phyloP scores from a whole-genome alignment of 257 asterid genomes.

The Rubia yunnanensis region DNA sequence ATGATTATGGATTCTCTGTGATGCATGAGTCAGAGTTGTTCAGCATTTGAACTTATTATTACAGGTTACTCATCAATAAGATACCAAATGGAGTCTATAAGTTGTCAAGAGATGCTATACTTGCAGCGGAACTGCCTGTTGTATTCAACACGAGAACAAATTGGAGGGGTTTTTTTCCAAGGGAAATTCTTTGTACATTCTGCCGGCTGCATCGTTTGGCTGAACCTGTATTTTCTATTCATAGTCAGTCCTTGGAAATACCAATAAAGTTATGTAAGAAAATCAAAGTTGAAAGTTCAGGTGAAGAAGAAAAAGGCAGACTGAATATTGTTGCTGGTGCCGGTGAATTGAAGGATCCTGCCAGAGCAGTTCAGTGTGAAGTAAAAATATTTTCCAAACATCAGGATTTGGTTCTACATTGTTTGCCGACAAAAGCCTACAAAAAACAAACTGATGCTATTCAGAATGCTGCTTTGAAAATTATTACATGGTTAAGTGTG shows the following conservation, averaged over 20 bases:
- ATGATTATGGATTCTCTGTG: slow-evolving; percentile 4
- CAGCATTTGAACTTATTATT: slow-evolving; percentile 8
- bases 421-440: slow-evolving; percentile 55
- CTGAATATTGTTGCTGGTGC: slow-evolving; percentile 19
- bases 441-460: slow-evolving; percentile 63
- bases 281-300: slow-evolving; percentile 38
- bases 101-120: slow-evolving; percentile 71
- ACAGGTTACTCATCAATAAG: slow-evolving; percentile 60
- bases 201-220: slow-evolving; percentile 71
- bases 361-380: slow-evolving; percentile 44
- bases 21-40: slow-evolving; percentile 8
- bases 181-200: slow-evolving; percentile 64
- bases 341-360: slow-evolving; percentile 23
- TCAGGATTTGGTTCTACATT: slow-evolving; percentile 51
- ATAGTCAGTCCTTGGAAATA: slow-evolving; percentile 24
- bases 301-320: slow-evolving; percentile 26
- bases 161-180: slow-evolving; percentile 84
- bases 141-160: slow-evolving; percentile 54
- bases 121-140: slow-evolving; percentile 69
- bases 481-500: slow-evolving; percentile 60
- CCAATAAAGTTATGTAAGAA: slow-evolving; percentile 36
- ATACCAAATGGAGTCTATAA: slow-evolving; percentile 75
- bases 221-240: slow-evolving; percentile 59
- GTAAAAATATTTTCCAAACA: slow-evolving; percentile 51
- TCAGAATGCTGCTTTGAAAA: slow-evolving; percentile 59